Conservation (phyloP, 495 filamentous ascomycete species). For the Clohesyomyces aquaticus region DNA sequence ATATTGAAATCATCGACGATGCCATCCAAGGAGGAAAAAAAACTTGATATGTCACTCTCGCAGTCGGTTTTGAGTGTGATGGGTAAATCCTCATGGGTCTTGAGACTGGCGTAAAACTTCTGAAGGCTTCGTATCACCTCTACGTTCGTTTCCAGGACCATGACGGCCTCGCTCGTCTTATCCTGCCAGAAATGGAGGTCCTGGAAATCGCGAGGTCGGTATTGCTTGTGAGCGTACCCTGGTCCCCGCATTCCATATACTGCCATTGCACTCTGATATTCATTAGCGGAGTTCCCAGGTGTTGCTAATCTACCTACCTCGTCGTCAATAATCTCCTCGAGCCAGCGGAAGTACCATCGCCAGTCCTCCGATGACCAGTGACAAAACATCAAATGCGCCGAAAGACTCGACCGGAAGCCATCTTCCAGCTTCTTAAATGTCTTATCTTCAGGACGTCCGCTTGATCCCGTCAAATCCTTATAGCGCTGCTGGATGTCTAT, state of each 20-base stretch:
- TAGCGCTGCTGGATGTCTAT: not conserved
- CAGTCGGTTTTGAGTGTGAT: conserved; percentile 29
- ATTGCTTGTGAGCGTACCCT: not conserved
- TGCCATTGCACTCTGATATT: not conserved
- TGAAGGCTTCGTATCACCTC: conserved; percentile 47
- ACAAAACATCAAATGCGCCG: conserved; percentile 42
- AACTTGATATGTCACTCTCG: conserved; percentile 40
- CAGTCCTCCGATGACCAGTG: conserved; percentile 53
- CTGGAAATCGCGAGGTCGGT: conserved; percentile 31
- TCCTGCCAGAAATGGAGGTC: conserved; percentile 50
- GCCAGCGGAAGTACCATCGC: conserved; percentile 50
- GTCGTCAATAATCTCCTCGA: conserved; percentile 46
- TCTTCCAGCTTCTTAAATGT: conserved; percentile 34
- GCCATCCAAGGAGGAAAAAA: conserved; percentile 45
- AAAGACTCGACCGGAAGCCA: conserved; percentile 31
- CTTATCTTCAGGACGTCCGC: conserved; percentile 43
- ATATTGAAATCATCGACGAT: conserved; percentile 48
- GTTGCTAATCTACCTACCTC: conserved; percentile 28
- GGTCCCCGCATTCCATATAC: not conserved
- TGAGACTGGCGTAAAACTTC: conserved; percentile 46
- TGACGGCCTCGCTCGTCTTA: conserved; percentile 44
- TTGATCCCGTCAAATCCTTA: conserved; percentile 38
- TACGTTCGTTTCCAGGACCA: conserved; percentile 49
- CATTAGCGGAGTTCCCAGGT: too few species aligned
- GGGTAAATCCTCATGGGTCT: conserved; percentile 44